Evolutionary conservation across 495 filamentous ascomycete genomes (phyloP), one percentile per base, ranked within the genome.

Genomic region (Tetracladium setigerum): DNA sequence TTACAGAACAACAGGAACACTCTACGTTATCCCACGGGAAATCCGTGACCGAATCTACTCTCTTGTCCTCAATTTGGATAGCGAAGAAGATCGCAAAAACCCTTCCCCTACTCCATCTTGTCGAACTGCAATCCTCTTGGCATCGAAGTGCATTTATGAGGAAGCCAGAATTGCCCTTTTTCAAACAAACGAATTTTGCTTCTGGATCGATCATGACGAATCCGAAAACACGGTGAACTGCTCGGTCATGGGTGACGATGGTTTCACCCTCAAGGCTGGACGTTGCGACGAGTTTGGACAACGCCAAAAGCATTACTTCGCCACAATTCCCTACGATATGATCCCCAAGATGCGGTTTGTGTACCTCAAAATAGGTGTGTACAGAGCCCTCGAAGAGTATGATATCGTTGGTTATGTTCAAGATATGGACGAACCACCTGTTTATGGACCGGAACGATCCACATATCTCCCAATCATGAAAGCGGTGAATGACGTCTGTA

Each of bases 31-130:
- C 18, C 60, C 62, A 0, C 46, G 42, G 40, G 60, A 64, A 35
- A 39, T 64, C 30, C 60, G 58, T 12, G 60, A 62, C 16, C 49
- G 45, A 15, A 62, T 64, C 46, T 61, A 61, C 27, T 54, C 54
- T 12, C 53, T 56, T 41, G 58, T 56, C 38, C 54, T 64, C 30
- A 12, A 55, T 10, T 50, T 50, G 19, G 30, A 58, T 7, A 27
- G 22, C 22, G 22, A 27, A 27, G 3, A 3, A 27, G 22, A n/a
- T n/a, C n/a, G n/a, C n/a, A n/a, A 3, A 27, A 7, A 27, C 22
- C 22, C 22, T 3, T n/a, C 14, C 12, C 5, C 38, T 18, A 19
- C 10, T 40, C 40, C 19, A 18, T 6, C 30, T 6, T 2, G 9
- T 13, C 11, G 40, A 6, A 22, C 40, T 16, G 1, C 40, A 4